A percentile compares a stretch with the other conserved stretches of the same genome.
Conservation (phyloP, 352 stramenopile species). For the Pilasporangium apinafurcum region DNA sequence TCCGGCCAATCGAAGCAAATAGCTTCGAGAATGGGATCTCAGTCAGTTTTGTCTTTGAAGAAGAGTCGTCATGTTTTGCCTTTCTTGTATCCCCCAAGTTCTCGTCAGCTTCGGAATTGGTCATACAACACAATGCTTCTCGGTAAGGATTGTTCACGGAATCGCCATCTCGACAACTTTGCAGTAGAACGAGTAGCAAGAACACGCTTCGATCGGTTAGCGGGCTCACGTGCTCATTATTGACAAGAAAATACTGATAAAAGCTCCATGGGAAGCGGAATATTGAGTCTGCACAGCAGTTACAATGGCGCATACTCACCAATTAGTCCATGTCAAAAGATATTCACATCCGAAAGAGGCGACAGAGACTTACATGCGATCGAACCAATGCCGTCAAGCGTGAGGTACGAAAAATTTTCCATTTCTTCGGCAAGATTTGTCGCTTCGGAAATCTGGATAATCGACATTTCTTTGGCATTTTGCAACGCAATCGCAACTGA, state of each 20-base stretch:
- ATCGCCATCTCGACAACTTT: conserved; percentile 54
- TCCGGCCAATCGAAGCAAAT: conserved; percentile 39
- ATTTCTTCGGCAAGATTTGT: conserved; percentile 32
- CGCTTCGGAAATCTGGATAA: conserved; percentile 53
- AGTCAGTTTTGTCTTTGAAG: conserved; percentile 10
- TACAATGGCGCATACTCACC: neutral
- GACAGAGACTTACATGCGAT: conserved; percentile 40
- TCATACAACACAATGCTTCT: conserved; percentile 36
- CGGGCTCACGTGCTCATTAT: conserved; percentile 40
- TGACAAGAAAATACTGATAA: conserved; percentile 59
- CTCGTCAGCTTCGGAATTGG: conserved; percentile 14
- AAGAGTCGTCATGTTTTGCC: conserved; percentile 20
- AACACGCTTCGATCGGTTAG: conserved; percentile 64
- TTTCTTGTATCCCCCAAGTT: conserved; percentile 5
- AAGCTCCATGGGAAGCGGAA: conserved; percentile 61
- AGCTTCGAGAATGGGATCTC: conserved; percentile 45
- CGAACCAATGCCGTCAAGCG: conserved; percentile 53
- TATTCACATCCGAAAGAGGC: neutral
- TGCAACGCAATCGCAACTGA: conserved; percentile 25
- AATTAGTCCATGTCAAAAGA: neutral
- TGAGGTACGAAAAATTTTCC: conserved; percentile 65
- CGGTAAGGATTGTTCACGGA: conserved; percentile 56
- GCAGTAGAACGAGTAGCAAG: conserved; percentile 59
- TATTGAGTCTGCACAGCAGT: conserved; percentile 30
- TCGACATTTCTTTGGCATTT: conserved; percentile 43